Evolutionary conservation across 169 alveolate species (phyloP).

Genomic region (Theileria orientalis): DNA sequence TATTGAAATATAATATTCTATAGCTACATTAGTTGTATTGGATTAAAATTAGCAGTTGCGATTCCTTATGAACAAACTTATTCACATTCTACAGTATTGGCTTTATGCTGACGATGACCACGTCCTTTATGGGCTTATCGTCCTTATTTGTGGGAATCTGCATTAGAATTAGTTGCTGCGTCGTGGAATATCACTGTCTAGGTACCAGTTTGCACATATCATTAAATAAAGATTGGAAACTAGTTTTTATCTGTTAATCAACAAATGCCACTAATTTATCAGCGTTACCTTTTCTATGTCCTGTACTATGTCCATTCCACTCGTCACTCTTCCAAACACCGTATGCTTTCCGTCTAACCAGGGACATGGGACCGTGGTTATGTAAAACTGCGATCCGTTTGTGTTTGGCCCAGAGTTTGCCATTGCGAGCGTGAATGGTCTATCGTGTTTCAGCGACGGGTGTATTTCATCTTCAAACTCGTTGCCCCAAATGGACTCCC

Average conservation of each 20-base stretch:
- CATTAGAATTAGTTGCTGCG: neutral
- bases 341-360: slow-evolving; percentile 98
- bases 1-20: no score
- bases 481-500: slow-evolving; percentile 90
- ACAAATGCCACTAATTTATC: neutral
- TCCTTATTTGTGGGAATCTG: slow-evolving; percentile 72
- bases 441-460: slow-evolving; percentile 90
- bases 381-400: slow-evolving; percentile 97
- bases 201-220: no score
- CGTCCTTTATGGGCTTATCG: slow-evolving; percentile 74
- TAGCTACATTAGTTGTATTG: no score
- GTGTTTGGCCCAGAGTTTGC: no score
- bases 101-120: slow-evolving; percentile 70
- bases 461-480: slow-evolving; percentile 95
- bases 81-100: slow-evolving; percentile 13
- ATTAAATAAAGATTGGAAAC: no score
- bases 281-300: slow-evolving; percentile 84
- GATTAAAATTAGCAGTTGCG: no score
- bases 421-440: slow-evolving; percentile 95
- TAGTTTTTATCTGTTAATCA: no score
- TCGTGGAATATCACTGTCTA: no score
- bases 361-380: slow-evolving; percentile 94
- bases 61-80: no score
- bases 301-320: slow-evolving; percentile 91
- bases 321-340: slow-evolving; percentile 96